A percentile compares a stretch with the other conserved stretches of the same genome.
phyloP scores from a whole-genome alignment of 192 early-diverging fungal species.

The Backusella tuberculispora region DNA sequence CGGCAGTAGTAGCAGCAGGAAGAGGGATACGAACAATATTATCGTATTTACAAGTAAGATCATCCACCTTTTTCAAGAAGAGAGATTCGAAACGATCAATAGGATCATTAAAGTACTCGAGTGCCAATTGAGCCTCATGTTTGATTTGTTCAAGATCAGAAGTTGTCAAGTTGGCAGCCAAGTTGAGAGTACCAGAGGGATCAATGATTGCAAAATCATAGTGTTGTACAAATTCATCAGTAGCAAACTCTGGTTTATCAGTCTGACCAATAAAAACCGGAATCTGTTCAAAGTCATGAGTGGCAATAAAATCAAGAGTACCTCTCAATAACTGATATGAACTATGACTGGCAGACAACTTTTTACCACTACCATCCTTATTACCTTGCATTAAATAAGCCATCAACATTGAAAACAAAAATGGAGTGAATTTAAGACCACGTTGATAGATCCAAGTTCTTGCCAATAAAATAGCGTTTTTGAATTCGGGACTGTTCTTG shows the following conservation, averaged over 20 bases:
- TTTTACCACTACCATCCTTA: slow-evolving; percentile 58
- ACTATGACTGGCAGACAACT: slow-evolving; percentile 70
- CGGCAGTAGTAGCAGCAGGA: not conserved
- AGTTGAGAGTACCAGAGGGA: slow-evolving; percentile 80
- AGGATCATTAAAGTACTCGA: slow-evolving; percentile 66
- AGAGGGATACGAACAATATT: slow-evolving; percentile 57
- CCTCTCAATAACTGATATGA: slow-evolving; percentile 88
- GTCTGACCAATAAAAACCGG: slow-evolving; percentile 75
- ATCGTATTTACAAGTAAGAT: slow-evolving; percentile 68
- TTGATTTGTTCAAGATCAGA: slow-evolving; percentile 73
- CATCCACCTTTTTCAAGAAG: slow-evolving; percentile 76
- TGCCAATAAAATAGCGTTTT: slow-evolving; percentile 77
- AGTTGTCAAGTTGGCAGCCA: slow-evolving; percentile 71
- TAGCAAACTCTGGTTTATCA: slow-evolving; percentile 65
- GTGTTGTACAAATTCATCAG: slow-evolving; percentile 57
- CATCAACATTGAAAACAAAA: slow-evolving; percentile 87
- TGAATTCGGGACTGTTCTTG: slow-evolving; percentile 74
- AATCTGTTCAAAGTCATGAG: slow-evolving; percentile 63
- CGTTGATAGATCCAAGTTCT: slow-evolving; percentile 90
- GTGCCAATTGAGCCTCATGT: slow-evolving; percentile 69
- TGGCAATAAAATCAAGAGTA: slow-evolving; percentile 82
- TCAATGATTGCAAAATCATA: slow-evolving; percentile 89
- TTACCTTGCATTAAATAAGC: slow-evolving; percentile 77
- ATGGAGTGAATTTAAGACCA: slow-evolving; percentile 72
- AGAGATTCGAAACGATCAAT: slow-evolving; percentile 76